Base-by-base conservation (phyloP, 345 rosid species). In the Noccaea caerulescens region DNA sequence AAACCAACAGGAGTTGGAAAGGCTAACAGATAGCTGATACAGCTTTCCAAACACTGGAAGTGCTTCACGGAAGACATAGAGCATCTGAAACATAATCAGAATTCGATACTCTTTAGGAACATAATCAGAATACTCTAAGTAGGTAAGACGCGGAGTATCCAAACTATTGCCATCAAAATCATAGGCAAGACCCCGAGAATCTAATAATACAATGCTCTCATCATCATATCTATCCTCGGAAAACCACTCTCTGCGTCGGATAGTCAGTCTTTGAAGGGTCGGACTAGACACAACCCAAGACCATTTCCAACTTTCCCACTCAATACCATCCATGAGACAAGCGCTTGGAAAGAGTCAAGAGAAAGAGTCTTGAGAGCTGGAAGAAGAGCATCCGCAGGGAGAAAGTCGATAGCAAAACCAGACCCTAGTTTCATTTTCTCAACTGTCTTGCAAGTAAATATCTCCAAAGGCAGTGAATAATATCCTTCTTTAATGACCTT, bases 231-330 rank as follows among this genome's bases (percentile, higher is more conserved):
- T 12, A 8, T 14, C 4, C 8, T 4, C 0, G 2, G 13, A 0
- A 4, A 2, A 0, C 68, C 34, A 64, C 3, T 6, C 8, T 25
- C 8, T 2, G 41, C 62, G 62, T 8, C 53, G 18, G 1, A 44
- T 55, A 41, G 36, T 56, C n/a, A 56, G 64, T n/a, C 64, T 44
- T 13, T 34, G 39, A 33, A 68, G 72, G 8, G 10, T 44, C 4
- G 0, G 32, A 44, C 55, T 68, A 3, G 23, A 44, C 4, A 68
- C 45, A 10, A 0, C 5, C 39, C 4, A 6, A 2, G 36, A 68
- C 72, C 64, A 68, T 12, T 68, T 44, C 64, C 64, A 68, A 4
- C 2, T 2, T 34, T 44, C 64, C 34, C 45, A 33, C 8, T 68
- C 8, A 7, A 8, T 1, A 5, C 37, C 55, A 68, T 34, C 20